Conservation (phyloP, 2,329 filamentous ascomycete genomes). For the Berkeleyomyces basicola region DNA sequence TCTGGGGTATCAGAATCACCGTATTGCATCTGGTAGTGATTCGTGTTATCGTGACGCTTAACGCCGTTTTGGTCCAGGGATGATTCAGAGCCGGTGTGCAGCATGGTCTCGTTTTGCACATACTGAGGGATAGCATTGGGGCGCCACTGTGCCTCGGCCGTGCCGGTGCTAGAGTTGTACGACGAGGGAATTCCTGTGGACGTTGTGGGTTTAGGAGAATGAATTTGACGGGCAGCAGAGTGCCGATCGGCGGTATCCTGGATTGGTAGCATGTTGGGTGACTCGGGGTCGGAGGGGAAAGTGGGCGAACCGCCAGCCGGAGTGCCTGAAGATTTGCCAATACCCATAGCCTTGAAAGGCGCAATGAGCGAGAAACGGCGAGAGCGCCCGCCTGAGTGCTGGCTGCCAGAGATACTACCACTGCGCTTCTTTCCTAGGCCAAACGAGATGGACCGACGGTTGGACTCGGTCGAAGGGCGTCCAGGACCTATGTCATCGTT, state of each 20-base stretch:
- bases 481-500: conserved; percentile 33
- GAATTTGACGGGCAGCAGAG: background rate
- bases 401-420: conserved; percentile 44
- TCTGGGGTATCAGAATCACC: conserved; percentile 25
- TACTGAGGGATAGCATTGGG: conserved; percentile 28
- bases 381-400: conserved; percentile 38
- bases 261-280: conserved; percentile 36
- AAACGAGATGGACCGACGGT: conserved; percentile 52
- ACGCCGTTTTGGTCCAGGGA: conserved; percentile 27
- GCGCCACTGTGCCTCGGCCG: conserved; percentile 13
- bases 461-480: conserved; percentile 54
- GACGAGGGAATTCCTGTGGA: conserved; percentile 7
- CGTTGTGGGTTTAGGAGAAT: conserved; percentile 8
- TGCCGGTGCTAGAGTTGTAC: background rate
- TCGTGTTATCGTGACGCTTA: conserved; percentile 19
- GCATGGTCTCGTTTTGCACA: conserved; percentile 27
- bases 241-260: conserved; percentile 23
- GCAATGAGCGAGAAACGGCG: conserved; percentile 58
- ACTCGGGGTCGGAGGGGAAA: conserved; percentile 30
- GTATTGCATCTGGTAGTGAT: conserved; percentile 29
- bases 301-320: conserved; percentile 25
- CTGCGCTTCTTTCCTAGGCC: conserved; percentile 54
- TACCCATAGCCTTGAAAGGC: conserved; percentile 40
- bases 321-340: conserved; percentile 27
- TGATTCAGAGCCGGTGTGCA: conserved; percentile 37